phyloP scores from a whole-genome alignment of 768 basidiomycete species.

The Rhizopogon rudus region DNA sequence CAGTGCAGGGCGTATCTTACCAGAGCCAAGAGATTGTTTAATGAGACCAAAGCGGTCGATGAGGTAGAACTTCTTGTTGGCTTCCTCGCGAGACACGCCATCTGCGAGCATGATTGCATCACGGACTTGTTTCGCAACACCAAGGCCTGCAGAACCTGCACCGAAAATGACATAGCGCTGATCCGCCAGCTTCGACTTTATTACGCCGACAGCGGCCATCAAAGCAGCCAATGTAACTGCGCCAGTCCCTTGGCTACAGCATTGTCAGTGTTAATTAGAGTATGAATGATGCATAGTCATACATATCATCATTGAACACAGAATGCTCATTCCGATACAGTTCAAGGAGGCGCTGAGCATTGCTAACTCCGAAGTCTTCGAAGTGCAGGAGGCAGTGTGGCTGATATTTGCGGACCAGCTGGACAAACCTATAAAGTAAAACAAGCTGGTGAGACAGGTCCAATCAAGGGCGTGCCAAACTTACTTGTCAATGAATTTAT shows the following conservation, averaged over 20 bases:
- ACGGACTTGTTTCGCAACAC: conserved; percentile 71
- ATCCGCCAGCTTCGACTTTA: conserved; percentile 57
- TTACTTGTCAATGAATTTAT: conserved; percentile 72
- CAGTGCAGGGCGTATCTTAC: conserved; percentile 41
- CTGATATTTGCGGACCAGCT: conserved; percentile 63
- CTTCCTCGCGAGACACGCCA: conserved; percentile 47
- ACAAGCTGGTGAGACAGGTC: not conserved
- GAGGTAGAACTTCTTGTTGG: conserved; percentile 64
- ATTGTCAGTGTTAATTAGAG: not conserved
- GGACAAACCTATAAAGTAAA: conserved; percentile 52
- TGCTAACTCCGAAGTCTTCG: conserved; percentile 80
- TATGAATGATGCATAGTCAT: conserved; percentile 11
- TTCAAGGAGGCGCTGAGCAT: conserved; percentile 65
- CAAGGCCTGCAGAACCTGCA: conserved; percentile 78
- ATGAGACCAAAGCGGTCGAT: conserved; percentile 67
- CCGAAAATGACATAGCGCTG: conserved; percentile 80
- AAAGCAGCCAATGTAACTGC: conserved; percentile 68
- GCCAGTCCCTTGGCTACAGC: conserved; percentile 66
- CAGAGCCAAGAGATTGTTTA: conserved; percentile 40
- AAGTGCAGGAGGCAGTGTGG: conserved; percentile 64
- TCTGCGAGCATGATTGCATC: conserved; percentile 66
- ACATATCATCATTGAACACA: conserved; percentile 87
- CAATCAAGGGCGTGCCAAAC: conserved; percentile 6
- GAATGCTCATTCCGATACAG: conserved; percentile 59
- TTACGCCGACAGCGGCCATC: conserved; percentile 65